Conservation (phyloP, 805 yeast genomes). For the Metschnikowia drakensbergensis region DNA sequence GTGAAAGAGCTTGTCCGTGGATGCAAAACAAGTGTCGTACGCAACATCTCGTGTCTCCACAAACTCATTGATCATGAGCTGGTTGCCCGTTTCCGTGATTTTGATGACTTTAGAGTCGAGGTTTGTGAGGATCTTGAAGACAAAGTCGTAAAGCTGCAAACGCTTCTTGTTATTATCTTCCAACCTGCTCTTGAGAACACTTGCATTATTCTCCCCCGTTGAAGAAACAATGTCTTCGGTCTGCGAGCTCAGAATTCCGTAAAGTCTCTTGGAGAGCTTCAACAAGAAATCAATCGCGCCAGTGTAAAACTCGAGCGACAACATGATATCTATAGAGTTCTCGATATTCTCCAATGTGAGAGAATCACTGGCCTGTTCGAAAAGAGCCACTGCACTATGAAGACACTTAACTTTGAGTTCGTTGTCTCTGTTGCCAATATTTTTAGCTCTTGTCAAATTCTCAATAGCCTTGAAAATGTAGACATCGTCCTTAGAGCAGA, state of each 20-base stretch:
- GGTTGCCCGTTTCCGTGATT: slow-evolving; percentile 32
- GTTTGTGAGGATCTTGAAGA: slow-evolving; percentile 70
- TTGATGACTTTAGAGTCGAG: slow-evolving; percentile 63
- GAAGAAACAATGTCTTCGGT: slow-evolving; percentile 5
- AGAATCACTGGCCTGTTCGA: slow-evolving; percentile 76
- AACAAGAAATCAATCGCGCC: slow-evolving; percentile 84
- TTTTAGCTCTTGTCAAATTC: slow-evolving; percentile 81
- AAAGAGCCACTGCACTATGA: slow-evolving; percentile 67
- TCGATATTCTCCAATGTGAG: slow-evolving; percentile 74
- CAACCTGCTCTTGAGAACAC: slow-evolving; percentile 8
- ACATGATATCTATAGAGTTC: slow-evolving; percentile 75
- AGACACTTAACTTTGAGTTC: slow-evolving; percentile 66
- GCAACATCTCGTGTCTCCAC: slow-evolving; percentile 64
- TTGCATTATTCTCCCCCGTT: slow-evolving; percentile 8
- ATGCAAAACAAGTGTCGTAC: slow-evolving; percentile 68
- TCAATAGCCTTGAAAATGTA: slow-evolving; percentile 92
- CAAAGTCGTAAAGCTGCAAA: slow-evolving; percentile 56
- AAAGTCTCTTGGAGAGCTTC: slow-evolving; percentile 68
- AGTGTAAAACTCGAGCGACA: slow-evolving; percentile 70
- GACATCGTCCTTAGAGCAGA: slow-evolving; percentile 92
- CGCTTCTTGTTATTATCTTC: slow-evolving; percentile 21
- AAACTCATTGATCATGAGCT: slow-evolving; percentile 45
- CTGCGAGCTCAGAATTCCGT: slow-evolving; percentile 10
- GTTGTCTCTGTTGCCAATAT: slow-evolving; percentile 63
- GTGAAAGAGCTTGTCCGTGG: slow-evolving; percentile 83